Percentiles rank a stretch among this genome's conserved stretches.
Evolutionary conservation across 1,284 basidiomycete genomes (phyloP).

Genomic region (Anthracocystis setariae): DNA sequence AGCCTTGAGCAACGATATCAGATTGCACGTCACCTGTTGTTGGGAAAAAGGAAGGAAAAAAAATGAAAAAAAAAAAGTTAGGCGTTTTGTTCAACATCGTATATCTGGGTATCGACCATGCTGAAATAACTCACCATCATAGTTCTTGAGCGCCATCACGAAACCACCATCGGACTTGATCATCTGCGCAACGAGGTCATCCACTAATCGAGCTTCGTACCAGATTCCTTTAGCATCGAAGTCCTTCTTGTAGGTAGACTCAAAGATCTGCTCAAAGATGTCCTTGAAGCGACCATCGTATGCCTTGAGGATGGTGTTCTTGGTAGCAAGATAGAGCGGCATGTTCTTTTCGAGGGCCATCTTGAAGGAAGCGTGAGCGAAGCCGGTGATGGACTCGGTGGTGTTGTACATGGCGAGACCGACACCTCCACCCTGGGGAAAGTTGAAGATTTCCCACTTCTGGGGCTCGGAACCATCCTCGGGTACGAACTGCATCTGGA

Average conservation of each 20-base stretch:
- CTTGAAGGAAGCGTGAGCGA: constrained; percentile 97
- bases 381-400: constrained; percentile 82
- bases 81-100: too few species aligned
- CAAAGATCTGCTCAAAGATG: constrained; percentile 94
- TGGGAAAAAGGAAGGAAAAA: background rate
- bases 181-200: constrained; percentile 82
- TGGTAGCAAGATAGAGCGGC: constrained; percentile 73
- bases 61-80: too few species aligned
- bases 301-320: constrained; percentile 68
- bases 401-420: constrained; percentile 70
- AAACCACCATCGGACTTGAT: constrained; percentile 97
- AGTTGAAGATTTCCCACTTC: constrained; percentile 62
- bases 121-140: constrained; percentile 54
- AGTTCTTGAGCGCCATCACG: constrained; percentile 79
- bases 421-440: constrained; percentile 62
- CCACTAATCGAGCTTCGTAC: constrained; percentile 90
- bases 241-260: constrained; percentile 79
- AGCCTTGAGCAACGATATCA: constrained; percentile 73
- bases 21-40: constrained; percentile 44
- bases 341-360: constrained; percentile 97
- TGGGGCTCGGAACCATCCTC: constrained; percentile 51
- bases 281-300: constrained; percentile 96
- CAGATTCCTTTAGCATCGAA: constrained; percentile 87
- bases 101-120: background rate
- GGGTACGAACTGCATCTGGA: constrained; percentile 62